These are phyloP conservation scores for Cyberlindnera xylosilytica DNA, from an alignment of 805 yeast species.

Conservation along the genomic window DNA sequence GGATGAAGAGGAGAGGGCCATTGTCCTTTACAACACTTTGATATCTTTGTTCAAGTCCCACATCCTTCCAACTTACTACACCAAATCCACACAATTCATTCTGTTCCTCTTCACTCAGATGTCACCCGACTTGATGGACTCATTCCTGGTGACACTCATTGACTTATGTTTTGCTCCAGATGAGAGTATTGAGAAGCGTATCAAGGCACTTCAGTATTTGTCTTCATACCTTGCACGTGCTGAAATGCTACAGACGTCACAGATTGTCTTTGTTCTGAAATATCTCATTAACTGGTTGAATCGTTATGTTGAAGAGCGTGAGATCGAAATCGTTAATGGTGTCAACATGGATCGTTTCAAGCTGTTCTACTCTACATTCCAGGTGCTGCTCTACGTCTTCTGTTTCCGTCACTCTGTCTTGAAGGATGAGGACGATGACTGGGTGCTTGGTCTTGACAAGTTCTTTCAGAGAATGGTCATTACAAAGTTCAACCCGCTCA, in stretches of 20 bases:
- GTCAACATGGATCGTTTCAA: slow-evolving; percentile 89
- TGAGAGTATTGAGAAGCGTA: slow-evolving; percentile 69
- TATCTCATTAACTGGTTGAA: slow-evolving; percentile 82
- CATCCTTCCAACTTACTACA: slow-evolving; percentile 86
- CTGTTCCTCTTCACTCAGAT: slow-evolving; percentile 79
- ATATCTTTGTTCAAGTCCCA: slow-evolving; percentile 77
- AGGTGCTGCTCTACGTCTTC: slow-evolving; percentile 84
- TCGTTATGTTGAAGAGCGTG: slow-evolving; percentile 79
- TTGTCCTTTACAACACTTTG: slow-evolving; percentile 67
- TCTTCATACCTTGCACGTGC: slow-evolving; percentile 91
- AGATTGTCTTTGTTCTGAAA: slow-evolving; percentile 77
- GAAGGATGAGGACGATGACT: slow-evolving; percentile 39
- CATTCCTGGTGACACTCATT: slow-evolving; percentile 74
- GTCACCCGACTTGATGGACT: slow-evolving; percentile 79
- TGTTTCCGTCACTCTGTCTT: slow-evolving; percentile 78
- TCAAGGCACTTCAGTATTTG: slow-evolving; percentile 88
- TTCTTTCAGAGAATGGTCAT: slow-evolving; percentile 83
- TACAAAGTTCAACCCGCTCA: slow-evolving; percentile 89
- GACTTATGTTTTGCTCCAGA: slow-evolving; percentile 75
- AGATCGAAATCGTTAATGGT: slow-evolving; percentile 65
- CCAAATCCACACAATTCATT: slow-evolving; percentile 82
- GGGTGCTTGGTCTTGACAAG: slow-evolving; percentile 83
- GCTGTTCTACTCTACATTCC: slow-evolving; percentile 86
- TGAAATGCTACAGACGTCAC: slow-evolving; percentile 62
- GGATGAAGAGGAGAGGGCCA: slow-evolving; percentile 52